phyloP scores from a whole-genome alignment of 176 grass and related monocot genomes.

The Musa acuminata region DNA sequence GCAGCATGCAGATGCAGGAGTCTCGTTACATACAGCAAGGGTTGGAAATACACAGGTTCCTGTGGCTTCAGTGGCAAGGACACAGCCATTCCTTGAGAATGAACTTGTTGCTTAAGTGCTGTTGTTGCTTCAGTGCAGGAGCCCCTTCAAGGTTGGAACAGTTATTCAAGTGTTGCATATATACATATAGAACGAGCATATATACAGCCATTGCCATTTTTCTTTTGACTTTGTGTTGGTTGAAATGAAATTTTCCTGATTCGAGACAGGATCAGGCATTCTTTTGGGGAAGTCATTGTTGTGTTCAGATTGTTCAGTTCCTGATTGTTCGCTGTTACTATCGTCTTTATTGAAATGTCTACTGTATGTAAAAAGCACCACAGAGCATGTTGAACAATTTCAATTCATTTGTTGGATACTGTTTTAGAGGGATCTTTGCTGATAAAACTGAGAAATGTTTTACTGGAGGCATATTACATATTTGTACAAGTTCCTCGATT shows the following conservation, averaged over 20 bases:
- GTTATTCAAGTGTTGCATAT: constrained; percentile 13
- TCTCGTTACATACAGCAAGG: constrained; percentile 55
- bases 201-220: constrained; percentile 18
- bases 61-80: constrained; percentile 45
- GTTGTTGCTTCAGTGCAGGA: constrained; percentile 12
- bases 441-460: constrained; percentile 50
- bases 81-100: constrained; percentile 66
- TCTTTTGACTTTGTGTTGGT: background rate
- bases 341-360: background rate
- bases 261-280: background rate
- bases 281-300: background rate
- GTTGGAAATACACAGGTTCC: constrained; percentile 62
- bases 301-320: background rate
- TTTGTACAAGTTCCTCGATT: background rate
- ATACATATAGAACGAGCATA: constrained; percentile 1
- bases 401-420: constrained; percentile 39
- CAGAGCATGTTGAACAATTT: constrained; percentile 6
- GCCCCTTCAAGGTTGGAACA: background rate
- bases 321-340: background rate
- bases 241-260: background rate
- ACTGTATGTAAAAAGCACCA: background rate
- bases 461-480: constrained; percentile 7
- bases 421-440: constrained; percentile 31
- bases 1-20: constrained; percentile 43
- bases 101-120: constrained; percentile 43